Base-by-base conservation (phyloP, 73 alveolate genomes). In the Durusdinium trenchii region DNA sequence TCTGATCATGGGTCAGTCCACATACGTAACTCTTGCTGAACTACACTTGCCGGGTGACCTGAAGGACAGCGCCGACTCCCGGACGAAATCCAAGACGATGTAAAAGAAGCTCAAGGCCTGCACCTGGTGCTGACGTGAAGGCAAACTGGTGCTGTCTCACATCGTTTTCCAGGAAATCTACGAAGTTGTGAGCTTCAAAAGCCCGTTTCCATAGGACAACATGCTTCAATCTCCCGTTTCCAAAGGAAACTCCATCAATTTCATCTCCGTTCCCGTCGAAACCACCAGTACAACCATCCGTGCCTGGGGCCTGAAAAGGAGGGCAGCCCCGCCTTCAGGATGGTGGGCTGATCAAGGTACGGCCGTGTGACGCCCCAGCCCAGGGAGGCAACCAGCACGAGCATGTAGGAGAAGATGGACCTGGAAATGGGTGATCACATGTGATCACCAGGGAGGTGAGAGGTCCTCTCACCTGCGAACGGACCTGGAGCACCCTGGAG, bases 341-440 rank as follows among this genome's bases (percentile, higher is more conserved):
- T 94, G 52, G 93, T 94, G 6, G 99, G 84, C 38, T 73, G 99
- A 94, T 94, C 99, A n/a, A 94, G 87, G 36, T 76, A 78, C 14
- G 99, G 99, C 73, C 99, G 94, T n/a, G 99, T 94, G 84, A 94
- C 99, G 52, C 99, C 99, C 99, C 99, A 94, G 3, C 99, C 99
- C 83, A 94, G 57, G 75, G 94, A 78, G 28, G 94, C 99, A 30
- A 94, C 99, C 76, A 94, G 85, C 51, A 94, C 99, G 67, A 94
- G 75, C 94, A 94, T 94, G 86, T 94, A 94, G 73, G 94, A 78
- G 99, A 94, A 94, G 18, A 94, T 79, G 43, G 94, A 78, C 98
- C 98, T 91, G 26, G n/a, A 2, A 60, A 23, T 60, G 73, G 73
- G 73, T 60, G 73, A 2, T 60, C 18, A 60, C 73, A 60, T 23